These are phyloP conservation scores for Alnus rubra DNA, from an alignment of 306 rosid species.

Conservation along the genomic window DNA sequence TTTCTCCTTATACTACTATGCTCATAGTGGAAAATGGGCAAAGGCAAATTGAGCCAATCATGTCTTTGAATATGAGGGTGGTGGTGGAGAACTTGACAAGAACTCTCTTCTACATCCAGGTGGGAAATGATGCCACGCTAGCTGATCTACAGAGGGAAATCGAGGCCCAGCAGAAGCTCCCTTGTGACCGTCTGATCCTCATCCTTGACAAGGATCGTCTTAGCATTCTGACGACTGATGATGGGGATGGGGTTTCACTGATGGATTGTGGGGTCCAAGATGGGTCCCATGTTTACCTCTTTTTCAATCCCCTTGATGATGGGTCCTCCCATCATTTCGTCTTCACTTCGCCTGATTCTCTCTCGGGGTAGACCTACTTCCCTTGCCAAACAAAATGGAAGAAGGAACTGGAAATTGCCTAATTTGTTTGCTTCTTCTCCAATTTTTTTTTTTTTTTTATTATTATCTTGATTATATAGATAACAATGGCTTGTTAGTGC, in stretches of 20 bases:
- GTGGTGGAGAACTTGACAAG: conserved; percentile 51
- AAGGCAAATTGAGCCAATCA: background rate
- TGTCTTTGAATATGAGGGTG: conserved; percentile 36
- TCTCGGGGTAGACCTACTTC: conserved; percentile 4
- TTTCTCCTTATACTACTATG: background rate
- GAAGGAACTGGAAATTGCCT: background rate
- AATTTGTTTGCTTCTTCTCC: background rate
- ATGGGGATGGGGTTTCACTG: conserved; percentile 38
- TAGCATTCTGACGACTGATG: conserved; percentile 23
- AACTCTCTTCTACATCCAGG: conserved; percentile 42
- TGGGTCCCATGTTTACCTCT: conserved; percentile 55
- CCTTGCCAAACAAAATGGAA: background rate
- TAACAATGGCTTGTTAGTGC: background rate
- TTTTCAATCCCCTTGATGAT: conserved; percentile 51
- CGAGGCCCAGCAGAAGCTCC: conserved; percentile 52
- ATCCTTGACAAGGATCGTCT: conserved; percentile 29
- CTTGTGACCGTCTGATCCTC: conserved; percentile 54
- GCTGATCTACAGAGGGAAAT: conserved; percentile 52
- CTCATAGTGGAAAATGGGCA: conserved; percentile 1
- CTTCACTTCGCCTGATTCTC: conserved; percentile 30
- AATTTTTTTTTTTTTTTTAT: background rate
- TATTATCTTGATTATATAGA: background rate
- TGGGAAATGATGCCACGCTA: conserved; percentile 42
- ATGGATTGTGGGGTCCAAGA: conserved; percentile 60
- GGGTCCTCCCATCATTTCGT: conserved; percentile 17